Base-by-base conservation (phyloP, 139 green algal genomes). In the Micromonas pusilla region DNA sequence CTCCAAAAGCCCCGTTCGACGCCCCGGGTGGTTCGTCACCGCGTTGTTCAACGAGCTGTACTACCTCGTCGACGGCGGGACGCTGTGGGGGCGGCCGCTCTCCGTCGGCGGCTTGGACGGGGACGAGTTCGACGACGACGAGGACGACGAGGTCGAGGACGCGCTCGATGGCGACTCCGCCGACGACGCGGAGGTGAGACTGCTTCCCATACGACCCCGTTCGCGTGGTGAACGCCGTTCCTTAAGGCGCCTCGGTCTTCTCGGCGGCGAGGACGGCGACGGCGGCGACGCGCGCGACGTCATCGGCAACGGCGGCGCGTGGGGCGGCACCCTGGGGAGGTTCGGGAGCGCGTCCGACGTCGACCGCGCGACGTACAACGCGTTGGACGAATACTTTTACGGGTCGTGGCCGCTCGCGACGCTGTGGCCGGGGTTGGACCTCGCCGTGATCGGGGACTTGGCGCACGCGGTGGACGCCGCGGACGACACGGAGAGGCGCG, bases 31-130 rank as follows among this genome's bases (percentile, higher is more conserved):
- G 82, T 85, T 84, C 52, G 65, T 68, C 6, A 30, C 53, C 63
- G 81, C 73, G 13, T 52, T 86, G 45, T 86, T 85, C 79, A 85
- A 86, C 66, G 82, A 86, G 79, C 79, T 86, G 31, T 86, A 86
- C 66, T 86, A 85, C 67, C 62, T 86, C 20, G 75, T 82, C 34
- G 73, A 81, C 5, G 82, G 82, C 0, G 82, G 82, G 20, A 84
- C 79, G n/a, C 63, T 86, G 25, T 86, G 82, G 82, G 67, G 67
- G 13, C 67, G 25, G 19, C 63, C 63, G 45, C 16, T 57, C 9
- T 23, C 45, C 9, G 45, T 57, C 9, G 45, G 9, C 9, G 45
- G 45, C 16, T 16, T 57, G 9, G 45, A 57, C 9, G 45, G 45
- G 6, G 26, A 37, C 26, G 26, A 32, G 13, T 6, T 32, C 9